Conservation (phyloP, 192 early-diverging fungal species). For the Podila epicladia region DNA sequence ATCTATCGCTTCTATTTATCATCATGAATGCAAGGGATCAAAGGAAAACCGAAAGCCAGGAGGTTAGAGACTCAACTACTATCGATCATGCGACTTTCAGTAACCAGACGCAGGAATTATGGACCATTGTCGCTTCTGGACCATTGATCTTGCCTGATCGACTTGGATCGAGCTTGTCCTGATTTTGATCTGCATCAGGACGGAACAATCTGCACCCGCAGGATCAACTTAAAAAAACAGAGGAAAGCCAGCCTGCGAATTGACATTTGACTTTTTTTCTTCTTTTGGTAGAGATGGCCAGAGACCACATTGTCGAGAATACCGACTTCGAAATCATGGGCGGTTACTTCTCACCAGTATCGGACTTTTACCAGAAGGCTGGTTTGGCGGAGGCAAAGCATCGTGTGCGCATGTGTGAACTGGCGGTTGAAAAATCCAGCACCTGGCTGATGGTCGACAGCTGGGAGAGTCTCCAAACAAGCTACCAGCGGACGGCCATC, state of each 20-base stretch:
- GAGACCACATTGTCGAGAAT: constrained; percentile 83
- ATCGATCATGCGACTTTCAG: too few relatives aligned
- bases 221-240: too few relatives aligned
- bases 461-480: constrained; percentile 88
- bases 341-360: constrained; percentile 97
- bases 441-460: constrained; percentile 97
- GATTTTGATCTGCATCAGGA: too few relatives aligned
- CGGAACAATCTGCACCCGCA: too few relatives aligned
- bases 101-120: too few relatives aligned
- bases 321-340: constrained; percentile 87
- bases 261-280: not conserved
- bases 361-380: constrained; percentile 92
- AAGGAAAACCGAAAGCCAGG: not conserved
- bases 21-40: not conserved
- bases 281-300: constrained; percentile 85
- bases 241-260: constrained; percentile 1
- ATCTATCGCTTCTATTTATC: not conserved
- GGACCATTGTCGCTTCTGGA: too few relatives aligned
- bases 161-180: too few relatives aligned
- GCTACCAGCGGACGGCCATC: constrained; percentile 85
- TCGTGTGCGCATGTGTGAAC: constrained; percentile 92
- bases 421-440: constrained; percentile 83
- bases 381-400: constrained; percentile 89
- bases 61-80: not conserved
- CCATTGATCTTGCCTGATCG: too few relatives aligned